phyloP scores from a whole-genome alignment of 768 basidiomycete genomes.

The Tephrocybe sp. region DNA sequence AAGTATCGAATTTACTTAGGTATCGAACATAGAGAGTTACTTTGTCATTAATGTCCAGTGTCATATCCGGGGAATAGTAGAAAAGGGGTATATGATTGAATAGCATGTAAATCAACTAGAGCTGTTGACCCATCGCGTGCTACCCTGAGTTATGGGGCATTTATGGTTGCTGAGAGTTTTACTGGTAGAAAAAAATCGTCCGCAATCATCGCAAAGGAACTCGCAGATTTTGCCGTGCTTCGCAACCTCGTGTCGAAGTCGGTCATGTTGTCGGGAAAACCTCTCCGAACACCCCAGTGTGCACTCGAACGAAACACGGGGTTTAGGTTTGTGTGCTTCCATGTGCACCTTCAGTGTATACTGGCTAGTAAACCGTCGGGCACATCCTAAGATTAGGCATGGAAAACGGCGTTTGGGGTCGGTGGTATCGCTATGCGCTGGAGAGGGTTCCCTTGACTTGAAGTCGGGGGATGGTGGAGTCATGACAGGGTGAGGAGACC shows the following conservation, averaged over 20 bases:
- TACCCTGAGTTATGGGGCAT: slow-evolving; percentile 50
- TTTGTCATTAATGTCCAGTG: neutral
- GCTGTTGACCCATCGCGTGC: slow-evolving; percentile 46
- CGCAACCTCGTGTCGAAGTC: slow-evolving; percentile 57
- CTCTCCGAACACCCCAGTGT: slow-evolving; percentile 54
- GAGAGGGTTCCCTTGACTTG: slow-evolving; percentile 32
- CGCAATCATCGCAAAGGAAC: slow-evolving; percentile 50
- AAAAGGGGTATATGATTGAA: neutral
- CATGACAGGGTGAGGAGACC: slow-evolving; percentile 12
- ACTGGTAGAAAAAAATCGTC: slow-evolving; percentile 52
- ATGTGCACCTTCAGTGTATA: slow-evolving; percentile 57
- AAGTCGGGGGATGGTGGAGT: slow-evolving; percentile 6
- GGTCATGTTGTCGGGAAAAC: slow-evolving; percentile 58
- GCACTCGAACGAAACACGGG: slow-evolving; percentile 46
- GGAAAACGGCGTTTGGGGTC: slow-evolving; percentile 45
- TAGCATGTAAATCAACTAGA: slow-evolving; percentile 14
- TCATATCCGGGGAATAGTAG: neutral
- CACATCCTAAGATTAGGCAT: slow-evolving; percentile 46
- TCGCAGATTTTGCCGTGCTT: slow-evolving; percentile 60
- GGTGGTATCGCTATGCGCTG: slow-evolving; percentile 28
- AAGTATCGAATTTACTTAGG: too few relatives aligned
- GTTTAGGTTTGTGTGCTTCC: slow-evolving; percentile 55
- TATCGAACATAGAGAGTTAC: too few relatives aligned
- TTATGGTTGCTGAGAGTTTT: slow-evolving; percentile 56
- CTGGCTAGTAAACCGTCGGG: slow-evolving; percentile 50